phyloP scores from a whole-genome alignment of 345 rosid genomes.

The Dipteronia sinensis region DNA sequence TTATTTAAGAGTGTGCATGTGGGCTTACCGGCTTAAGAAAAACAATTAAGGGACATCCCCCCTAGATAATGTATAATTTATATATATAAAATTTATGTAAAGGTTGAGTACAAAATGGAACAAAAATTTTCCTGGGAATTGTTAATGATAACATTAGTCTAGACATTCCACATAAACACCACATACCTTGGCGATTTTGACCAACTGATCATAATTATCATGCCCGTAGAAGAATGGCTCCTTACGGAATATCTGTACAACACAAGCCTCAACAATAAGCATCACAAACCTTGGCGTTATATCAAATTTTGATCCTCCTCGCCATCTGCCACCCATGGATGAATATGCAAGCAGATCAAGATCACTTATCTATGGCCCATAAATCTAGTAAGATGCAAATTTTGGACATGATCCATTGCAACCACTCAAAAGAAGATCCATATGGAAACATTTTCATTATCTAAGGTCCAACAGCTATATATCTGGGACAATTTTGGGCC shows the following conservation, averaged over 20 bases:
- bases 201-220: constrained; percentile 97
- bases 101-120: neutral
- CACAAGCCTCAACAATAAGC: constrained; percentile 38
- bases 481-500: neutral
- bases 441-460: neutral
- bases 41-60: neutral
- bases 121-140: neutral
- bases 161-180: neutral
- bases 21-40: neutral
- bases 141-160: constrained; percentile 3
- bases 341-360: constrained; percentile 36
- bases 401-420: neutral
- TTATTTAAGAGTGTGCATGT: neutral
- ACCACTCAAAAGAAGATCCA: neutral
- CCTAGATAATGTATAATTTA: neutral
- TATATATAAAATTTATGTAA: neutral
- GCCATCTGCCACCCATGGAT: constrained; percentile 30
- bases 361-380: constrained; percentile 23
- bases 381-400: constrained; percentile 11
- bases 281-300: constrained; percentile 21
- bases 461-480: constrained; percentile 6
- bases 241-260: constrained; percentile 89
- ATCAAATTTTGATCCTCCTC: constrained; percentile 30
- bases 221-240: constrained; percentile 99
- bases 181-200: constrained; percentile 93